These are phyloP conservation scores for Diatrype stigma DNA, from an alignment of 2,329 filamentous ascomycete species.

Conservation along the genomic window DNA sequence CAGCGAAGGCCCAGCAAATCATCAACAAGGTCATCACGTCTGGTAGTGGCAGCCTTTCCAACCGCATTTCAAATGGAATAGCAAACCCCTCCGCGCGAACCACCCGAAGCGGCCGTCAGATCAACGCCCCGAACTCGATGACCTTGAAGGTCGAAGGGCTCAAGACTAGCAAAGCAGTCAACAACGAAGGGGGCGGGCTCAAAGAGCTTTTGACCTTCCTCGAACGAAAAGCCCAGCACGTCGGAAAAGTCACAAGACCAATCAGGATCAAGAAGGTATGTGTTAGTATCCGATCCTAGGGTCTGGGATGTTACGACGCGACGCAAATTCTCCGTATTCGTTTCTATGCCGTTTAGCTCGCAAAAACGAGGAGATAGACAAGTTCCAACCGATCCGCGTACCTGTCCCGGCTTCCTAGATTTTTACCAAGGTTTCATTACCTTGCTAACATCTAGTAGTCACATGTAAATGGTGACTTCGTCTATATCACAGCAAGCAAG, in stretches of 20 bases:
- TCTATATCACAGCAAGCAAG: slow-evolving; percentile 63
- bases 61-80: slow-evolving; percentile 31
- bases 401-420: slow-evolving; percentile 33
- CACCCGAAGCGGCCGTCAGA: slow-evolving; percentile 12
- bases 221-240: slow-evolving; percentile 63
- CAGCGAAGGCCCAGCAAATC: slow-evolving; percentile 35
- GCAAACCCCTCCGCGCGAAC: slow-evolving; percentile 17
- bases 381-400: slow-evolving; percentile 31
- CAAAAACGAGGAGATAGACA: slow-evolving; percentile 36
- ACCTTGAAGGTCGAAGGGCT: slow-evolving; percentile 56
- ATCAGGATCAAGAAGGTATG: slow-evolving; percentile 76
- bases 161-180: slow-evolving; percentile 63
- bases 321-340: slow-evolving; percentile 35
- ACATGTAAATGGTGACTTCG: slow-evolving; percentile 62
- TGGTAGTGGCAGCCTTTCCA: slow-evolving; percentile 27
- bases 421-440: slow-evolving; percentile 40
- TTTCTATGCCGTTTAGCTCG: slow-evolving; percentile 33
- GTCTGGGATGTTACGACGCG: slow-evolving; percentile 38
- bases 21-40: slow-evolving; percentile 40
- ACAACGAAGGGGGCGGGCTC: slow-evolving; percentile 63
- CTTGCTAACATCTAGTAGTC: slow-evolving; percentile 70
- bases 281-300: slow-evolving; percentile 41
- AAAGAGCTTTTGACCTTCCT: slow-evolving; percentile 63
- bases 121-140: slow-evolving; percentile 26
- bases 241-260: slow-evolving; percentile 45